A percentile compares a stretch with the other conserved stretches of the same genome.
These are phyloP conservation scores for Orbilia blumenaviensis DNA, from an alignment of 2,329 filamentous ascomycete genomes.

Conservation along the genomic window DNA sequence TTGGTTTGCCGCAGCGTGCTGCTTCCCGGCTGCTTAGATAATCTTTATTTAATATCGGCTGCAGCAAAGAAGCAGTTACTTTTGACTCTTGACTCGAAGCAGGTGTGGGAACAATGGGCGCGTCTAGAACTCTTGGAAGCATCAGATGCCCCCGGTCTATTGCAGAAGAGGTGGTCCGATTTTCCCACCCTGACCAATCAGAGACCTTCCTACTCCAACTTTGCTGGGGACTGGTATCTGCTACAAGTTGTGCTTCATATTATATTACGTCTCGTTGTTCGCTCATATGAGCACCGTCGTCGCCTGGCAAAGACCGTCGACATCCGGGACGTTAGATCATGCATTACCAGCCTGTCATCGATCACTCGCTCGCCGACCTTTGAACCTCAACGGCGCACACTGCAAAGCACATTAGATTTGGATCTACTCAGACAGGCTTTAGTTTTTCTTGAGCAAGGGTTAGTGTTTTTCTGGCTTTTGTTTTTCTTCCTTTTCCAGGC, in stretches of 20 bases:
- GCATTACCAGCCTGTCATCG: conserved; percentile 25
- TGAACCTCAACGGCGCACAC: background rate
- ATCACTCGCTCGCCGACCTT: background rate
- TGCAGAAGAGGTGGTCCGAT: conserved; percentile 29
- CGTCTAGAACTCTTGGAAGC: conserved; percentile 51
- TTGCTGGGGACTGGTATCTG: conserved; percentile 19
- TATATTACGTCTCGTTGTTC: conserved; percentile 10
- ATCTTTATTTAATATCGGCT: conserved; percentile 32
- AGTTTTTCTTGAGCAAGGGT: background rate
- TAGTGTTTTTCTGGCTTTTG: background rate
- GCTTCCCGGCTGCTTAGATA: conserved; percentile 37
- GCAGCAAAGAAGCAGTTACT: background rate
- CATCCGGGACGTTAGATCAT: conserved; percentile 27
- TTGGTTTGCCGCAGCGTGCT: background rate
- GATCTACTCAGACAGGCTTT: conserved; percentile 16
- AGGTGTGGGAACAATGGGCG: conserved; percentile 52
- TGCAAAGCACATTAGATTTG: background rate
- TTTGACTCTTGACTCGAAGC: conserved; percentile 21
- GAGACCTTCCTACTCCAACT: background rate
- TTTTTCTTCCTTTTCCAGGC: background rate
- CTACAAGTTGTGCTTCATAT: conserved; percentile 36
- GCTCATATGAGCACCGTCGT: conserved; percentile 3
- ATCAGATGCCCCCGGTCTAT: conserved; percentile 38
- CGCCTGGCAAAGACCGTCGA: conserved; percentile 26
- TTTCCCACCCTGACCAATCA: conserved; percentile 21